Percentiles rank a stretch among this genome's conserved stretches.
Evolutionary conservation across 768 basidiomycete species (phyloP).

Genomic region (Podaxis carcinomalis): DNA sequence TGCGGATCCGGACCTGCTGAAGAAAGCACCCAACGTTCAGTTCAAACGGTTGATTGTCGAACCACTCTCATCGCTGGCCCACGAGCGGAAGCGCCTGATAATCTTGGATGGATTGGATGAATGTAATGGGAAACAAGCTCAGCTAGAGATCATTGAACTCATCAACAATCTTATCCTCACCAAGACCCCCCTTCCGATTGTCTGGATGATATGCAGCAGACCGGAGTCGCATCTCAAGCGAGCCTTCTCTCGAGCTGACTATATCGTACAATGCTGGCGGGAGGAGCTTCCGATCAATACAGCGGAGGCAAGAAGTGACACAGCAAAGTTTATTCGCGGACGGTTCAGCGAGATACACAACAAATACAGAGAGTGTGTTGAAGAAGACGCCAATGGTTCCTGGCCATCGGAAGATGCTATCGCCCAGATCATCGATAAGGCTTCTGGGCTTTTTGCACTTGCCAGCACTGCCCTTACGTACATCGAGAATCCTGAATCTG

Average conservation of each 20-base stretch:
- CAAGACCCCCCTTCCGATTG: background rate
- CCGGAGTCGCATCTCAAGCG: background rate
- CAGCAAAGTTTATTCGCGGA: too few relatives aligned
- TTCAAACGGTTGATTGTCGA: background rate
- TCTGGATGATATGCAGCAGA: background rate
- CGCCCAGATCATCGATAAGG: background rate
- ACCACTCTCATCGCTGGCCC: background rate
- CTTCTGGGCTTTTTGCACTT: background rate
- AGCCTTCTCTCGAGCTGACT: background rate
- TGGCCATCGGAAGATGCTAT: background rate
- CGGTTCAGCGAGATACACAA: background rate
- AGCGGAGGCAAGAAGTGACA: background rate
- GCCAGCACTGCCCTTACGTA: background rate
- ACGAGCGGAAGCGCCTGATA: background rate
- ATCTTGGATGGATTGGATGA: constrained; percentile 6
- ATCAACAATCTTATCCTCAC: background rate
- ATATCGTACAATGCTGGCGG: background rate
- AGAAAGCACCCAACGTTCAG: background rate
- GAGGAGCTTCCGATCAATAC: background rate
- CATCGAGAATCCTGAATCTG: background rate
- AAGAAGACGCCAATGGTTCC: background rate
- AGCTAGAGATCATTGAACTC: background rate
- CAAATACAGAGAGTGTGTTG: background rate
- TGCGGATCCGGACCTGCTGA: background rate
- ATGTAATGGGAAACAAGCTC: background rate